Evolutionary conservation across 345 rosid species (phyloP).

Genomic region (Conringia planisiliqua): DNA sequence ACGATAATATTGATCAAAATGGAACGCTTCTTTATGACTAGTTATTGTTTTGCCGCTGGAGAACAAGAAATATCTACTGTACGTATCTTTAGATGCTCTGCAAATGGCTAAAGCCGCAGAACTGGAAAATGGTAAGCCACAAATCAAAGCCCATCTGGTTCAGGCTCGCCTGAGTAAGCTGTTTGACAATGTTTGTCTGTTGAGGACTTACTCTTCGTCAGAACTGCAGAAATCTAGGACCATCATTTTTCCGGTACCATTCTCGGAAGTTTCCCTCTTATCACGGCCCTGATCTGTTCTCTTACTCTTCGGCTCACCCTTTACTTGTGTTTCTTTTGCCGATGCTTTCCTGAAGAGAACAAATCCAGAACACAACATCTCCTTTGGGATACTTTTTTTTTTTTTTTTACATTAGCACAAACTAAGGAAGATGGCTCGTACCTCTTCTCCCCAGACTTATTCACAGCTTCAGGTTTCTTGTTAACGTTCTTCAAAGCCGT

Average conservation of each 20-base stretch:
- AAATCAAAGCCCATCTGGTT: background rate
- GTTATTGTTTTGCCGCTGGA: background rate
- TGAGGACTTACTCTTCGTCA: conserved; percentile 51
- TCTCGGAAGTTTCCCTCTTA: background rate
- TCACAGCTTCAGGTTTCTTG: conserved; percentile 38
- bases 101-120: background rate
- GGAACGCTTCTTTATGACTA: background rate
- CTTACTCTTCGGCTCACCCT: conserved; percentile 43
- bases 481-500: conserved; percentile 30
- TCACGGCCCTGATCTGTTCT: conserved; percentile 33
- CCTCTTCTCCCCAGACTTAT: conserved; percentile 50
- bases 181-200: background rate
- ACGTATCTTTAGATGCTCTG: background rate
- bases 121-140: background rate
- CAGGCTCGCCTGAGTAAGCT: too few species aligned
- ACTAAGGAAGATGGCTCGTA: conserved; percentile 19
- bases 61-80: background rate
- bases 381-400: background rate
- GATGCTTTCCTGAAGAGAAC: conserved; percentile 52
- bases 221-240: conserved; percentile 62
- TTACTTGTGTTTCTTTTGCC: conserved; percentile 32
- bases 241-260: conserved; percentile 52
- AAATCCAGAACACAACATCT: background rate
- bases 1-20: background rate
- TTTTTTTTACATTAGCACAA: conserved; percentile 1